Percentiles rank a stretch among this genome's conserved stretches.
Conservation (phyloP, 352 stramenopile species). For the Globisporangium nagaii region DNA sequence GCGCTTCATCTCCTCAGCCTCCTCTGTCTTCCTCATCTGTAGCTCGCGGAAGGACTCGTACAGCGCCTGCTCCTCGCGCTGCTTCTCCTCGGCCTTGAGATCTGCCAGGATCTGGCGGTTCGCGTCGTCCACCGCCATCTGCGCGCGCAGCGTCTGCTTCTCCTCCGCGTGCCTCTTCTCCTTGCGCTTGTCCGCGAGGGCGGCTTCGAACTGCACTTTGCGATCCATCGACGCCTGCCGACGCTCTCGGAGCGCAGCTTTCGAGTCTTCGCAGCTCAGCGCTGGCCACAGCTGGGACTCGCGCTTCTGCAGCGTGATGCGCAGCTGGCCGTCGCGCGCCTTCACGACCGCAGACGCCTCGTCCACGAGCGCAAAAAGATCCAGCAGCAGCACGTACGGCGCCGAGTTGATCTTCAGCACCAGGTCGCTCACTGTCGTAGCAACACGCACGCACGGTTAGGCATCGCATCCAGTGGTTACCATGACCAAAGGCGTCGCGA, state of each 20-base stretch:
- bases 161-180: conserved; percentile 58
- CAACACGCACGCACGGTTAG: too few relatives aligned
- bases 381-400: conserved; percentile 71
- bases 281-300: conserved; percentile 30
- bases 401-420: conserved; percentile 76
- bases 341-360: conserved; percentile 44
- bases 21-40: conserved; percentile 16
- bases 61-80: conserved; percentile 69
- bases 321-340: conserved; percentile 31
- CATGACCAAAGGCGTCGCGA: too few relatives aligned
- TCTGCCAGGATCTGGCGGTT: conserved; percentile 70
- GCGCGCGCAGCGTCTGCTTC: conserved; percentile 65
- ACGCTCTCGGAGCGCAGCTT: conserved; percentile 29
- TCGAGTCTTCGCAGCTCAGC: conserved; percentile 31
- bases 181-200: conserved; percentile 38
- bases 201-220: conserved; percentile 35
- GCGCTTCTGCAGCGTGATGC: conserved; percentile 42
- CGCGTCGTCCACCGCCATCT: conserved; percentile 76
- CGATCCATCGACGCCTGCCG: conserved; percentile 59
- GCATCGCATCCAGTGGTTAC: too few relatives aligned
- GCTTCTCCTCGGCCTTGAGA: conserved; percentile 72
- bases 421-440: conserved; percentile 79
- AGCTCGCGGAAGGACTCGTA: conserved; percentile 68
- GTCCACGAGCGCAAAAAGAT: conserved; percentile 56
- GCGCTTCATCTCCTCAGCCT: not conserved